Evolutionary conservation across 2,329 filamentous ascomycete genomes (phyloP).

Genomic region (Aspergillus costaricaensis): DNA sequence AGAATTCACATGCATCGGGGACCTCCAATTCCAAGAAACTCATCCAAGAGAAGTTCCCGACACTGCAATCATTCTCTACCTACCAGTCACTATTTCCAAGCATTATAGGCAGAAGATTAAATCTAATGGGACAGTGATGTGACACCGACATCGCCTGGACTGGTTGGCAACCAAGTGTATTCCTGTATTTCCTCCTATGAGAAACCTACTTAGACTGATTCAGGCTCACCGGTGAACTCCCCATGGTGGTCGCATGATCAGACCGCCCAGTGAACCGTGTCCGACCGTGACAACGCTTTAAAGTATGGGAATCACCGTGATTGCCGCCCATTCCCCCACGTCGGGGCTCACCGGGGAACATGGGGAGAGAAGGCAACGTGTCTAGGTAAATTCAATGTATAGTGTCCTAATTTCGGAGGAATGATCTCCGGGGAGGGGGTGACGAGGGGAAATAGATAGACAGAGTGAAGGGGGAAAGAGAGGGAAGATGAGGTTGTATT

Average conservation of each 20-base stretch:
- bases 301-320: too few relatives aligned
- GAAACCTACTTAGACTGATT: too few relatives aligned
- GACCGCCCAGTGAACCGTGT: background rate
- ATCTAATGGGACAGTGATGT: background rate
- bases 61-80: too few relatives aligned
- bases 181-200: too few relatives aligned
- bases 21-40: background rate
- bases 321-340: background rate
- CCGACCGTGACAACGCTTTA: background rate
- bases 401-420: background rate
- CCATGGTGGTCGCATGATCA: background rate
- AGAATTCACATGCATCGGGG: background rate
- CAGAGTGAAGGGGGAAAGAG: too few relatives aligned
- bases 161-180: background rate
- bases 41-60: background rate
- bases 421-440: background rate
- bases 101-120: too few relatives aligned
- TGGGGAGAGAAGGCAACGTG: background rate
- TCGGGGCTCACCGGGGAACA: slow-evolving; percentile 1
- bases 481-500: background rate
- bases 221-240: background rate
- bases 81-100: too few relatives aligned
- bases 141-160: background rate
- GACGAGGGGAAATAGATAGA: too few relatives aligned
- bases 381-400: background rate